Evolutionary conservation across 352 stramenopile species (phyloP), one percentile per base, ranked within the genome.

Genomic region (Phytophthora citricola): DNA sequence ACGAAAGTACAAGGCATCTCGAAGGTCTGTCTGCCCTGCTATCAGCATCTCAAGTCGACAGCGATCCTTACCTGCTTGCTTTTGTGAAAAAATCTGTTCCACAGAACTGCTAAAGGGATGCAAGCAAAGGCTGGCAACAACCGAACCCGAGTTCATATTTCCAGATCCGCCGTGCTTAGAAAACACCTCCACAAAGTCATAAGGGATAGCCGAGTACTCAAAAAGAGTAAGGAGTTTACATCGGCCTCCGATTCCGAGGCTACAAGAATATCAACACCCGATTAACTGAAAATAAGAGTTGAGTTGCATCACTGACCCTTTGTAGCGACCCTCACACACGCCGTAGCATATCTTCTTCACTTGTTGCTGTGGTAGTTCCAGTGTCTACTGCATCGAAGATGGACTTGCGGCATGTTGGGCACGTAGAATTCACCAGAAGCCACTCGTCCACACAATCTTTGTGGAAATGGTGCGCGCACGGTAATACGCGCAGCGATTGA

Each of bases 381-480:
- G 44, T 64, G 1, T 38, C 50, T 62, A 57, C 31, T 41, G 49
- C 58, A 29, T 84, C 78, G 50, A 85, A 90, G 53, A 96, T 93
- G 48, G 85, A 92, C 58, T 79, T 93, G n/a, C 88, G 86, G 54
- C 89, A 97, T 44, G 89, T 97, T 11, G 87, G 88, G 46, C 89
- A 97, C 15, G 89, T 95, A 12, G 88, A 88, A 61, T 97, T 95
- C 52, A 96, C 89, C 27, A 92, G 40, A 12, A 97, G 78, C 89
- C 89, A 97, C 69, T 94, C 87, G 73, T 97, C 89, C 31, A 96
- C 85, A 53, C 89, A 97, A n/a, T 95, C 87, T 65, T 92, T 91
- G 68, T 96, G 89, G 73, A 99, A 99, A 64, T 97, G 89, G 73
- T 99, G 97, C n/a, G 87, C 64, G 69, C 97, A 99, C 10, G 95